Base-by-base conservation (phyloP, 1,284 basidiomycete genomes). In the Takashimella koratensis region DNA sequence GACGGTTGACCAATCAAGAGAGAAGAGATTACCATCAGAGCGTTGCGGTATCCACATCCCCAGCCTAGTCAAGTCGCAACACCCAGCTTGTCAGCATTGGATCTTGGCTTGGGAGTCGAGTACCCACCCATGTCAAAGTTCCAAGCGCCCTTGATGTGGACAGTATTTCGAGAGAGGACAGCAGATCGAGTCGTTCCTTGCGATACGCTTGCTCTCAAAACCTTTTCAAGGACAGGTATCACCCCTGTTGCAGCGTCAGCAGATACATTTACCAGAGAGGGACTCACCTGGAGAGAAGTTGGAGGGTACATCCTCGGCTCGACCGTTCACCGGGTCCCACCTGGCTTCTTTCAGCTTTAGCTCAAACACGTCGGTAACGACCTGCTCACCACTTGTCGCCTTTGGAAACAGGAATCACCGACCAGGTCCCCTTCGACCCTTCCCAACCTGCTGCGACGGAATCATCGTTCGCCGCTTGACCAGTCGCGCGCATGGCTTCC, bases 21-120 rank as follows among this genome's bases (percentile, higher is more conserved):
- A 4, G 84, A 80, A 1, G 86, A 79, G 59, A 90, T 89, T 3
- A 81, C 79, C 86, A 94, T 93, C 52, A 89, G 64, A 64, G 86
- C 90, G 68, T 92, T 93, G 26, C 90, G 85, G 68, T 93, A 92
- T 16, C 75, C 74, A 53, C 76, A 78, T 12, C 75, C 74, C 74
- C 75, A 77, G 5, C 65, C 66, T 69, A 30, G 5, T 45, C n/a
- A n/a, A n/a, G n/a, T n/a, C n/a, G 42, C 44, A n/a, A n/a, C n/a
- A n/a, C n/a, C n/a, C n/a, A n/a, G n/a, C n/a, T n/a, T n/a, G n/a
- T n/a, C n/a, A n/a, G n/a, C n/a, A n/a, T n/a, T n/a, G n/a, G n/a
- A n/a, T n/a, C n/a, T n/a, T n/a, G n/a, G n/a, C n/a, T n/a, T n/a
- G n/a, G n/a, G n/a, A n/a, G 11, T 3, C 6, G 12, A 71, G 80